Percentiles rank a stretch among this genome's conserved stretches.
Evolutionary conservation across 176 grass and related monocot species (phyloP).

Genomic region (Paspalum notatum): DNA sequence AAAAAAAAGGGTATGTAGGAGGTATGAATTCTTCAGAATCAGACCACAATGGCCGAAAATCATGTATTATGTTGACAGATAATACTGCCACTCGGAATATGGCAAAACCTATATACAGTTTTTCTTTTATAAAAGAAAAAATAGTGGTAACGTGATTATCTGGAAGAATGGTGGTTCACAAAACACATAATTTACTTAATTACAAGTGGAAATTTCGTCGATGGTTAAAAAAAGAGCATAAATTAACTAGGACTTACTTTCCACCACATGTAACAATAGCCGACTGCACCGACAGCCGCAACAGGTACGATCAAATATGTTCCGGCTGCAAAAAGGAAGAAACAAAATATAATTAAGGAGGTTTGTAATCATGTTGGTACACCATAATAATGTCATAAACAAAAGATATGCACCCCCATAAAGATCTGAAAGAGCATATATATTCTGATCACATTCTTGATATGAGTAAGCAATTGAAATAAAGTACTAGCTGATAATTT

Average conservation of each 20-base stretch:
- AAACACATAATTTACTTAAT: background rate
- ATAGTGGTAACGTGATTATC: background rate
- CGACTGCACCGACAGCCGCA: conserved; percentile 64
- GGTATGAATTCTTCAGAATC: background rate
- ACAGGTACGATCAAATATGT: conserved; percentile 64
- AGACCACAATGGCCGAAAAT: background rate
- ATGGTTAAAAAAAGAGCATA: conserved; percentile 12
- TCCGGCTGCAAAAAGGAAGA: conserved; percentile 41
- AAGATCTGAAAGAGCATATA: background rate
- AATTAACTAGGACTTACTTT: conserved; percentile 54
- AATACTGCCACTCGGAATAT: background rate
- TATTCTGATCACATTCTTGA: background rate
- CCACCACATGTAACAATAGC: conserved; percentile 94
- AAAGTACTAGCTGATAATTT: too few species aligned
- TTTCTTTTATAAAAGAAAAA: background rate
- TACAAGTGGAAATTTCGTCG: background rate
- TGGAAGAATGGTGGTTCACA: background rate
- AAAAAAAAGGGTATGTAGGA: background rate
- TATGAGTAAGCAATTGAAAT: too few species aligned
- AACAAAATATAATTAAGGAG: background rate
- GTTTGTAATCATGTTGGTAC: background rate
- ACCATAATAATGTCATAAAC: background rate
- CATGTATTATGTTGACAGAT: background rate
- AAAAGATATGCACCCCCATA: background rate
- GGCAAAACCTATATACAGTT: background rate